Evolutionary conservation across 257 asterid genomes (phyloP).

Genomic region (Nicotiana obtusifolia): DNA sequence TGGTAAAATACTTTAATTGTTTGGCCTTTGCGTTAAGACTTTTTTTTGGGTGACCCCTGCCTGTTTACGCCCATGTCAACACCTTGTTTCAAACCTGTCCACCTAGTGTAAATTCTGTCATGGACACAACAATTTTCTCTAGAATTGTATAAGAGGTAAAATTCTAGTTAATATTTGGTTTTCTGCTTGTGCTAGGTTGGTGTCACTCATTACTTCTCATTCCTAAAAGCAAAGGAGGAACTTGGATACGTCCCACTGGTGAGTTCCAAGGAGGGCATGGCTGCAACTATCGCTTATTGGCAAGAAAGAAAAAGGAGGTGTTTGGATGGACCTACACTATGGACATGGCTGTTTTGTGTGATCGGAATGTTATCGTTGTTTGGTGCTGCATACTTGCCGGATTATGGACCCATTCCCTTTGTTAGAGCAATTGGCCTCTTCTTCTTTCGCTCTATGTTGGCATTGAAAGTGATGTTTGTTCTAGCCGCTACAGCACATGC

Average conservation of each 20-base stretch:
- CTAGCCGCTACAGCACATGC: slow-evolving; percentile 42
- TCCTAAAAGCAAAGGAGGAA: slow-evolving; percentile 81
- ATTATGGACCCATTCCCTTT: slow-evolving; percentile 51
- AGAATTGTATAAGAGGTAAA: not conserved
- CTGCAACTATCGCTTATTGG: slow-evolving; percentile 68
- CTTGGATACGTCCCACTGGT: slow-evolving; percentile 76
- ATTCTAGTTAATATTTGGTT: not conserved
- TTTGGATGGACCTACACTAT: slow-evolving; percentile 72
- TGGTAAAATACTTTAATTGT: not conserved
- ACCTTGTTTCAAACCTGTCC: not conserved
- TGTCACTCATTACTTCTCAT: slow-evolving; percentile 87
- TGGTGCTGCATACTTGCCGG: slow-evolving; percentile 77
- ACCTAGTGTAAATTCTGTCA: not conserved
- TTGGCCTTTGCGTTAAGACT: not conserved
- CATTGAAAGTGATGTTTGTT: slow-evolving; percentile 31
- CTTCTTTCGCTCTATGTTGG: slow-evolving; percentile 47
- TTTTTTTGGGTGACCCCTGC: not conserved
- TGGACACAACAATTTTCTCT: not conserved
- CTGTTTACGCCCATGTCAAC: not conserved
- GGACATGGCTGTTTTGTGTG: slow-evolving; percentile 43
- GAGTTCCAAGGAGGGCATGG: slow-evolving; percentile 74
- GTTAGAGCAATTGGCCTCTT: slow-evolving; percentile 47
- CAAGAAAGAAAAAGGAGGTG: slow-evolving; percentile 61
- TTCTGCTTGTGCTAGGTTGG: slow-evolving; percentile 60
- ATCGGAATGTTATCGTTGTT: slow-evolving; percentile 55